Evolutionary conservation across 139 green algal species (phyloP), one percentile per base, ranked within the genome.

Genomic region (Micractinium sp.): DNA sequence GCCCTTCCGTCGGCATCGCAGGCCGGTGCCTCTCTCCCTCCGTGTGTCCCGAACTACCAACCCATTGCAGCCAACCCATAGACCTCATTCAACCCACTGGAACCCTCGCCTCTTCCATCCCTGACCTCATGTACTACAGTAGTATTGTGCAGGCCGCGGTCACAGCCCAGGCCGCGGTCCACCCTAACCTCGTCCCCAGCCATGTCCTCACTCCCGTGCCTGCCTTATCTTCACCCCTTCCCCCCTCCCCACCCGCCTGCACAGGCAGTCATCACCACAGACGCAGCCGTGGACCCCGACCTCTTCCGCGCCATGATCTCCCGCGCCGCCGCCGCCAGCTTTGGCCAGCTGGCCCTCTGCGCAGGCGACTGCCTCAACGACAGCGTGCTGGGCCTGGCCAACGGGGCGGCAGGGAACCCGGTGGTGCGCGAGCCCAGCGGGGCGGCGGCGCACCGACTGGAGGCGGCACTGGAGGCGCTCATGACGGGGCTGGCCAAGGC

Each of bases 291-390:
- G 31, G 74, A 39, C n/a, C 33, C n/a, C 3, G 74, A 80, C 9
- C 33, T 80, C 14, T 80, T 25, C 31, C 74, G 35, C 15, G 74
- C 74, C 31, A 41, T 53, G 74, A 47, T 80, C 35, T 3, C 16
- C 29, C 74, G 74, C 18, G 74, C 74, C 14, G 33, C 35, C 33
- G 74, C 74, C n/a, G 74, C 74, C 74, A 80, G 74, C 74, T 80
- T 80, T 47, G 74, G 74, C 31, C 74, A 80, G 74, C 33, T 80
- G 74, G 74, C n/a, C 18, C 66, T 80, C n/a, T 80, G 74, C 33
- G 4, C n/a, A 4, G 74, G 74, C 29, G 74, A 80, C n/a, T 39
- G n/a, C 33, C 33, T 41, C 31, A 41, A 53, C 31, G 35, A 80
- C 74, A 53, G 35, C 74, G 33, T 80, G n/a, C 3, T 80, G 29